phyloP scores from a whole-genome alignment of 371 early-diverging fungal genomes.

The Saksenaea vasiformis region DNA sequence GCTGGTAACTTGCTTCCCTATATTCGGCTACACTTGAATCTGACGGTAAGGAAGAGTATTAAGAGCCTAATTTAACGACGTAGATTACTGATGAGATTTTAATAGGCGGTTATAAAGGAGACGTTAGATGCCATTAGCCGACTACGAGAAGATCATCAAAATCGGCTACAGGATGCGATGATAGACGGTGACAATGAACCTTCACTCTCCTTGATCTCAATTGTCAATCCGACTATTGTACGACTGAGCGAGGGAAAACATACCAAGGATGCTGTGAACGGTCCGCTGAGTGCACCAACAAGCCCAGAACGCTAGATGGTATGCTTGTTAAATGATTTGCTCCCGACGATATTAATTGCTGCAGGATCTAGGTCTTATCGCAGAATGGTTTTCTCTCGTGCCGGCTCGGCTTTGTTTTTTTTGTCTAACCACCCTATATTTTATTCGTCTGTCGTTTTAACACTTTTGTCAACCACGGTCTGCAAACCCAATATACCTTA shows the following conservation, averaged over 20 bases:
- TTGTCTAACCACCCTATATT: conserved; percentile 4
- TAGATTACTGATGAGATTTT: background rate
- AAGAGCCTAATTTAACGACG: no score
- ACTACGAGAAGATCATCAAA: background rate
- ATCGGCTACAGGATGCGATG: background rate
- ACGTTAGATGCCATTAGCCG: background rate
- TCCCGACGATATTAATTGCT: background rate
- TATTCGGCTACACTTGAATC: no score
- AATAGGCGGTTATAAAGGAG: background rate
- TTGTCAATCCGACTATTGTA: background rate
- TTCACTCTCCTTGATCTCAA: background rate
- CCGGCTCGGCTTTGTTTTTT: background rate
- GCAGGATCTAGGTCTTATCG: background rate
- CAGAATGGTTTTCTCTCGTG: conserved; percentile 3
- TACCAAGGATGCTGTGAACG: background rate
- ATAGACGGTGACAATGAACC: background rate
- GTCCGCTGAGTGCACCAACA: background rate
- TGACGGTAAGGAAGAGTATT: no score
- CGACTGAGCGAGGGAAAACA: background rate
- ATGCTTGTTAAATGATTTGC: background rate
- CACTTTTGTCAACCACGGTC: no score
- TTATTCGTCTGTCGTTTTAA: conserved; percentile 3
- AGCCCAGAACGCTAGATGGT: background rate
- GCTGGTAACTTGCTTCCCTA: no score
- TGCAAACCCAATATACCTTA: no score